Evolutionary conservation across 768 basidiomycete genomes (phyloP).

Genomic region (Amanita jacksonii): DNA sequence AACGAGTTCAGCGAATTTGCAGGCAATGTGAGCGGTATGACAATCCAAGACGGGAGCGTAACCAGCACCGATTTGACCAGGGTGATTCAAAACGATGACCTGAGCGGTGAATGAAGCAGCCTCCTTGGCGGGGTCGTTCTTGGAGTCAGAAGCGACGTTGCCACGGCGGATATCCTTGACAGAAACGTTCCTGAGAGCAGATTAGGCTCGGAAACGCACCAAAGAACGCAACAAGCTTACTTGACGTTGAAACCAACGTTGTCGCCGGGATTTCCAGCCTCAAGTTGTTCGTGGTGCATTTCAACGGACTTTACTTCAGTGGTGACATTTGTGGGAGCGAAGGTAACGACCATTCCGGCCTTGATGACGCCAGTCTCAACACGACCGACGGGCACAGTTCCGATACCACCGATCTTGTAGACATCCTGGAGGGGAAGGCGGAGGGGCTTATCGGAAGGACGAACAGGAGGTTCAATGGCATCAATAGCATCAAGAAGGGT

Average conservation of each 20-base stretch:
- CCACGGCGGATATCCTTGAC: conserved; percentile 99
- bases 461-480: conserved; percentile 94
- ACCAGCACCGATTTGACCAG: conserved; percentile 98
- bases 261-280: conserved; percentile 92
- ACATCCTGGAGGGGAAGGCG: conserved; percentile 99
- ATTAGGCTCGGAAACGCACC: not conserved
- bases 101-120: conserved; percentile 99
- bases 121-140: conserved; percentile 99
- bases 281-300: conserved; percentile 99
- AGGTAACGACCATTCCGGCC: conserved; percentile 97
- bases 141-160: conserved; percentile 98
- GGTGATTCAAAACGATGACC: conserved; percentile 99
- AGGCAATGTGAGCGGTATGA: conserved; percentile 99
- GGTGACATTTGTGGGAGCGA: conserved; percentile 95
- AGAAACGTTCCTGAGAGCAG: conserved; percentile 81
- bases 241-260: conserved; percentile 99
- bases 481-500: conserved; percentile 99
- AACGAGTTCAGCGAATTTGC: conserved; percentile 97
- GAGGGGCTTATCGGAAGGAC: conserved; percentile 99
- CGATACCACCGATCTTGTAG: conserved; percentile 99
- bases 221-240: conserved; percentile 29
- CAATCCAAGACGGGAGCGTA: conserved; percentile 99
- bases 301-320: conserved; percentile 99
- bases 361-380: conserved; percentile 99
- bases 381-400: conserved; percentile 99